Evolutionary conservation across 2,329 filamentous ascomycete genomes (phyloP).

Genomic region (Myriosclerotinia scirpicola): DNA sequence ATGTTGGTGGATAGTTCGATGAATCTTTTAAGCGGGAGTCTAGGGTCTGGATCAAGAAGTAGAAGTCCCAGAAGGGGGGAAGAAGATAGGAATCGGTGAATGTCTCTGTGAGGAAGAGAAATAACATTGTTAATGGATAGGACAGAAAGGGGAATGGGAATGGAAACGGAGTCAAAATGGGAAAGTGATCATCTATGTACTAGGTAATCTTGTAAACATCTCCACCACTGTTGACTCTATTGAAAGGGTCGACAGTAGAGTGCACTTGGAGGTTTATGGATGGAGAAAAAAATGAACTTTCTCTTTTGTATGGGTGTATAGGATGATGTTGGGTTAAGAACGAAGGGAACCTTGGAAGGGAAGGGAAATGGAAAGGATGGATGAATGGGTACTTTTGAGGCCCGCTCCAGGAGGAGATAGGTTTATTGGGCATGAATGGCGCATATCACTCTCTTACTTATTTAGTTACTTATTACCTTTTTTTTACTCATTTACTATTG

Average conservation of each 20-base stretch:
- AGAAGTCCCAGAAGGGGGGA: slow-evolving; percentile 33
- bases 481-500: background rate
- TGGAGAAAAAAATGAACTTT: background rate
- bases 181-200: slow-evolving; percentile 18
- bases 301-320: slow-evolving; percentile 31
- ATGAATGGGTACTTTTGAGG: background rate
- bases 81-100: slow-evolving; percentile 33
- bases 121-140: background rate
- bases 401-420: slow-evolving; percentile 8
- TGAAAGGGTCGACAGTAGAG: background rate
- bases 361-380: slow-evolving; percentile 9
- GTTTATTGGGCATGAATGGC: slow-evolving; percentile 35
- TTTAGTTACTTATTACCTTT: background rate
- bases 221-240: background rate
- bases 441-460: slow-evolving; percentile 31
- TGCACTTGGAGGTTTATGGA: slow-evolving; percentile 13
- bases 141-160: background rate
- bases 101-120: background rate
- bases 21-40: slow-evolving; percentile 32
- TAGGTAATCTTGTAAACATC: slow-evolving; percentile 23
- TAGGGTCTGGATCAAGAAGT: slow-evolving; percentile 32
- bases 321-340: slow-evolving; percentile 23
- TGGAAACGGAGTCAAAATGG: background rate
- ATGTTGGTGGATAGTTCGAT: slow-evolving; percentile 29
- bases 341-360: background rate